A percentile compares a stretch with the other conserved stretches of the same genome.
Conservation (phyloP, 108 stramenopile species). For the Asterionellopsis glacialis region DNA sequence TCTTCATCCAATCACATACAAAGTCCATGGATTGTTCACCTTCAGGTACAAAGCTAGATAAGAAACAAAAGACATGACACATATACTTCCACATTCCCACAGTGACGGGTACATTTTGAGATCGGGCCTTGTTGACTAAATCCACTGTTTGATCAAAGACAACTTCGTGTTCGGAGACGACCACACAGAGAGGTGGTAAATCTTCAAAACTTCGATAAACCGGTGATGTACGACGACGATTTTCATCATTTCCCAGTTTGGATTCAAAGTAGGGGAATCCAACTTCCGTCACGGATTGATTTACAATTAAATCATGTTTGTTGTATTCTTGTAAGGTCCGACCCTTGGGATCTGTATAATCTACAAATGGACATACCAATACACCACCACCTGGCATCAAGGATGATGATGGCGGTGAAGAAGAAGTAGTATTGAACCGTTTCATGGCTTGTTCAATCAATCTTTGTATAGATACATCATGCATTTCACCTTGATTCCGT, state of each 20-base stretch:
- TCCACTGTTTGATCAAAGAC: constrained; percentile 68
- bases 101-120: constrained; percentile 50
- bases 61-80: constrained; percentile 77
- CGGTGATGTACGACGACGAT: constrained; percentile 52
- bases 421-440: not conserved
- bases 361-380: constrained; percentile 72
- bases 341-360: constrained; percentile 62
- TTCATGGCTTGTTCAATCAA: constrained; percentile 14
- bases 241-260: constrained; percentile 4
- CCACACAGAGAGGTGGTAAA: constrained; percentile 70
- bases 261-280: constrained; percentile 35
- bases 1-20: constrained; percentile 54
- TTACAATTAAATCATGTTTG: constrained; percentile 74
- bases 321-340: constrained; percentile 57
- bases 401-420: not conserved
- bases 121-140: constrained; percentile 46
- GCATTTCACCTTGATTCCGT: constrained; percentile 21
- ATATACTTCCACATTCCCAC: constrained; percentile 73
- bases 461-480: constrained; percentile 2
- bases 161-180: constrained; percentile 73
- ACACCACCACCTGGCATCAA: constrained; percentile 53
- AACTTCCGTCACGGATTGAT: constrained; percentile 35
- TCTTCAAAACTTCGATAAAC: constrained; percentile 50
- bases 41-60: constrained; percentile 62
- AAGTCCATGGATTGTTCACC: constrained; percentile 58